Conservation (phyloP, 306 rosid species). For the Prunus salicina region DNA sequence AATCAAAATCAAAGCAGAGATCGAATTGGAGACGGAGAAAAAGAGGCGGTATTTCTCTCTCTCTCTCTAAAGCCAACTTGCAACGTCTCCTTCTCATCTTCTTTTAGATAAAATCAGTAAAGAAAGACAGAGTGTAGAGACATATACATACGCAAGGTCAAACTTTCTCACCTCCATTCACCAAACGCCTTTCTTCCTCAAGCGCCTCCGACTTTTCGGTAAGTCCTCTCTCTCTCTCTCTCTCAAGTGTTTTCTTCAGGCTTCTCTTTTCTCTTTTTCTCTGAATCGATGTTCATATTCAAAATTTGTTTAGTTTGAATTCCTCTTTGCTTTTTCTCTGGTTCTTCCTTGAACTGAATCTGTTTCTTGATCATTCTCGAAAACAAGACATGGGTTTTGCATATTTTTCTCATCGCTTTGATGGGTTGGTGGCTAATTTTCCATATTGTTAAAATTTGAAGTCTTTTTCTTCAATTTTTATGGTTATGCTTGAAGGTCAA, state of each 20-base stretch:
- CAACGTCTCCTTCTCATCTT: background rate
- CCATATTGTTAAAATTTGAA: background rate
- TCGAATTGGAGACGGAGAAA: background rate
- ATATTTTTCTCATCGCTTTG: background rate
- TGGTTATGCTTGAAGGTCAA: background rate
- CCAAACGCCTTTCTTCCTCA: background rate
- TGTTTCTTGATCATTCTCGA: background rate
- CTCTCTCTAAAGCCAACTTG: background rate
- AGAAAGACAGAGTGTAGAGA: background rate
- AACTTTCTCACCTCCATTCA: background rate
- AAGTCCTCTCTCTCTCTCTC: background rate
- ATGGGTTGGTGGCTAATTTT: background rate
- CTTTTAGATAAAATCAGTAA: background rate
- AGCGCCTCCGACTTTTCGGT: background rate
- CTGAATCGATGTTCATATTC: background rate
- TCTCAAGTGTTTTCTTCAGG: background rate
- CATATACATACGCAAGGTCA: background rate
- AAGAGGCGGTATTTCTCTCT: background rate
- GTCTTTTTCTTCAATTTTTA: background rate
- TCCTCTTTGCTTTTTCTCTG: background rate
- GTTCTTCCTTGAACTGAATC: background rate
- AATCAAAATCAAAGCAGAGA: background rate
- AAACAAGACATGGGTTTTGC: background rate
- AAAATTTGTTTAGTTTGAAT: background rate
- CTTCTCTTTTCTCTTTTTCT: background rate